These are phyloP conservation scores for Aureococcus anophagefferens DNA, from an alignment of 108 stramenopile genomes.

Conservation along the genomic window DNA sequence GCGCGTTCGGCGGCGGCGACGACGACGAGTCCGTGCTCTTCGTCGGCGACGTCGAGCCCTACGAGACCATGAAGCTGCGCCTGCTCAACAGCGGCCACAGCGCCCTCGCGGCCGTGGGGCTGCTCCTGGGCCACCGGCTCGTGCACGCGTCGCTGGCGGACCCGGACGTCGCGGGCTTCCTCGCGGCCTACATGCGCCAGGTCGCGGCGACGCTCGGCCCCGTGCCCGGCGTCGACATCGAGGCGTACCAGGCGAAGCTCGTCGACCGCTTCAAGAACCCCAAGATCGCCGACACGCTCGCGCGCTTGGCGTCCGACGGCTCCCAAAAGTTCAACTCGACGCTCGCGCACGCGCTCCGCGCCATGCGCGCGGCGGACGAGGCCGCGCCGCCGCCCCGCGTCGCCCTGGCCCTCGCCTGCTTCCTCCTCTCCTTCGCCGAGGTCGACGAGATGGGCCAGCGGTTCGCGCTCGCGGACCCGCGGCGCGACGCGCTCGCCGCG, in stretches of 20 bases:
- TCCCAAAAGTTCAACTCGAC: background rate
- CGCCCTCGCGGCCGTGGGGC: constrained; percentile 35
- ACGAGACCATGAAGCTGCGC: constrained; percentile 50
- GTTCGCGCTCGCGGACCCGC: no score
- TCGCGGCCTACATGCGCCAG: background rate
- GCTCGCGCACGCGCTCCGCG: background rate
- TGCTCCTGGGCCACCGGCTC: constrained; percentile 27
- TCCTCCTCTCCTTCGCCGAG: no score
- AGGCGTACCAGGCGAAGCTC: background rate
- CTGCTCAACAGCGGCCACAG: constrained; percentile 49
- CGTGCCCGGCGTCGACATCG: background rate
- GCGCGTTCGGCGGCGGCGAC: constrained; percentile 18
- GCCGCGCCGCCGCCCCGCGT: no score
- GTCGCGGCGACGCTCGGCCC: background rate
- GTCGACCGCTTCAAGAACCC: background rate
- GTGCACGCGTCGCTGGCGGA: background rate
- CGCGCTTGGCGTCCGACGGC: background rate
- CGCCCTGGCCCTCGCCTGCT: no score
- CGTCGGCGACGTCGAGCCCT: constrained; percentile 34
- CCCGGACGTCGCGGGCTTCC: background rate
- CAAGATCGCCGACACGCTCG: background rate
- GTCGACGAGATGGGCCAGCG: no score
- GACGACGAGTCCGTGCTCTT: constrained; percentile 1
- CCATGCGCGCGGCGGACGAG: no score
- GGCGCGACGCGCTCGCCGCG: no score